Evolutionary conservation across 2,329 filamentous ascomycete species (phyloP), one percentile per base, ranked within the genome.

Genomic region (Trichoderma breve): DNA sequence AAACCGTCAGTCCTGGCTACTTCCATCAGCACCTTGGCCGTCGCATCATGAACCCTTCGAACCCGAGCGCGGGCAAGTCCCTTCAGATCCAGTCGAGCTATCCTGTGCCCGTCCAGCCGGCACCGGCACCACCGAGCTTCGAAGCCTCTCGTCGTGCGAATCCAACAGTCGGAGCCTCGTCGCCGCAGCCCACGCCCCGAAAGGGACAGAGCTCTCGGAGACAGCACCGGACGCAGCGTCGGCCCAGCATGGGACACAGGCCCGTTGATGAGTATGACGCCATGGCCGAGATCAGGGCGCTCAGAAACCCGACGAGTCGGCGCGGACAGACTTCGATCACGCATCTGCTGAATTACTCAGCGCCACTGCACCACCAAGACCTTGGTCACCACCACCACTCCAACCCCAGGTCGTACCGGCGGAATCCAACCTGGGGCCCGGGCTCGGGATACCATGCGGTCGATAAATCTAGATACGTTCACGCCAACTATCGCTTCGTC

Each of bases 301-400:
- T 89, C 72, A 84, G 86, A 72, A 89, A 89, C 75, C 81, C 87
- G 14, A 86, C 85, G n/a, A 88, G 87, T 78, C 91, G 96, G 72
- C 93, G 96, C 77, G 96, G 96, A 69, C 95, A 98, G 82, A 98
- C 94, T 69, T 97, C 93, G 78, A 99, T 99, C 80, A 98, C 96
- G 53, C 96, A 99, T 82, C 84, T 99, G 71, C 93, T 99, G 87
- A 95, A 95, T 84, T 97, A 98, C 82, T 90, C 92, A 58, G 85
- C 94, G 24, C 93, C 95, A 26, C 89, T 93, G 62, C 91, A 92
- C 26, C 57, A 91, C 73, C 87, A 87, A 76, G 87, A 89, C 80
- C 83, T 86, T 70, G 81, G 85, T 75, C 81, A 84, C 8, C 34
- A 62, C 64, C 64, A 62, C 26, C 83, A 86, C n/a, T 60, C 69